These are phyloP conservation scores for Alternaria solani DNA, from an alignment of 2,329 filamentous ascomycete genomes.

Conservation along the genomic window DNA sequence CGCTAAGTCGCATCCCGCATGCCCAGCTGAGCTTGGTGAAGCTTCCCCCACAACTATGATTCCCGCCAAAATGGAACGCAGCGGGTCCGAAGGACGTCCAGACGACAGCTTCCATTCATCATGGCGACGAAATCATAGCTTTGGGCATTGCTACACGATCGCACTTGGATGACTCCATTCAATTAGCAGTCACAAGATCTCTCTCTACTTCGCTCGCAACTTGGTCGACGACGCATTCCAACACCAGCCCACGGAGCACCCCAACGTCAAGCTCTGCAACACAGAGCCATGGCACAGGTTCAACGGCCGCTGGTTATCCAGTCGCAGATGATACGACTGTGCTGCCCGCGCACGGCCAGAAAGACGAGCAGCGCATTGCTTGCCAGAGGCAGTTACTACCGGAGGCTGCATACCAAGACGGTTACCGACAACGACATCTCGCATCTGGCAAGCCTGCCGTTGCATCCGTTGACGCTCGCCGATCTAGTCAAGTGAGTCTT, in stretches of 20 bases:
- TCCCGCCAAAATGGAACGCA: conserved; percentile 2
- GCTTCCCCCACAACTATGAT: conserved; percentile 12
- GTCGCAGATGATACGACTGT: conserved; percentile 46
- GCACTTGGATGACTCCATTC: conserved; percentile 9
- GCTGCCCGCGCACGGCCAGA: conserved; percentile 37
- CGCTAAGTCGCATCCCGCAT: conserved; percentile 1
- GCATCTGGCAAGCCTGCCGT: conserved; percentile 76
- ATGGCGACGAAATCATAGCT: not conserved
- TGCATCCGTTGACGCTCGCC: conserved; percentile 83
- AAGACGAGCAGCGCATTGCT: conserved; percentile 28
- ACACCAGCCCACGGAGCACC: not conserved
- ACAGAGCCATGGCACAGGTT: conserved; percentile 37
- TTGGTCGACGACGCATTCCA: not conserved
- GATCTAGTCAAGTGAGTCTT: conserved; percentile 81
- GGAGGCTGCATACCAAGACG: conserved; percentile 49
- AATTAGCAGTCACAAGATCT: conserved; percentile 1
- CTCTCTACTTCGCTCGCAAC: not conserved
- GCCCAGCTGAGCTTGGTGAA: conserved; percentile 15
- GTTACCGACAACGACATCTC: conserved; percentile 78
- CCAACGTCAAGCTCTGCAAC: not conserved
- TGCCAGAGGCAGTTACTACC: conserved; percentile 22
- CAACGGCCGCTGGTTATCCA: conserved; percentile 49
- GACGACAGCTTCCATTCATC: not conserved
- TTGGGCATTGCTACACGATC: not conserved
- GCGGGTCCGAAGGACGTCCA: not conserved